Conservation (phyloP, 331 rosid species). For the Stylosanthes scabra region DNA sequence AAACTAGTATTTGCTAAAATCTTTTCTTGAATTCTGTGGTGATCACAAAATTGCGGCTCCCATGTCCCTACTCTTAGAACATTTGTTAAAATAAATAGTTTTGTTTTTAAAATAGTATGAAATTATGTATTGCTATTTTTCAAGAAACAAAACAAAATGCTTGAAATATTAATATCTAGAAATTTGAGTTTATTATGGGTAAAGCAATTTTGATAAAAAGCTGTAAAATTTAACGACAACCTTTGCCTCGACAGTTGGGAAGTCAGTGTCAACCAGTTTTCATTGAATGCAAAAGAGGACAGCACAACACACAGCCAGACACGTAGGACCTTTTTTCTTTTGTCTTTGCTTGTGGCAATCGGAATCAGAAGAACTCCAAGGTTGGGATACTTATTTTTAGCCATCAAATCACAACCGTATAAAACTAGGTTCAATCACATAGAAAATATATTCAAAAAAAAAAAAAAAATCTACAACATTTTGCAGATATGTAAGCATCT, state of each 20-base stretch:
- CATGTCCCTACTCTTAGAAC: neutral
- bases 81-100: neutral
- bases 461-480: neutral
- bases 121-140: neutral
- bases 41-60: neutral
- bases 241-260: slow-evolving; percentile 15
- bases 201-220: slow-evolving; percentile 16
- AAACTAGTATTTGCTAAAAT: too few species aligned
- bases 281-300: slow-evolving; percentile 24
- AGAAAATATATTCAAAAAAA: neutral
- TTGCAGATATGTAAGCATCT: neutral
- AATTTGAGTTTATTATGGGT: neutral
- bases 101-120: too few species aligned
- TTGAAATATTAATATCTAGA: too few species aligned
- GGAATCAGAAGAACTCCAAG: slow-evolving; percentile 16
- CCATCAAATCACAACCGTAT: slow-evolving; percentile 18
- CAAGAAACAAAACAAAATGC: too few species aligned
- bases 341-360: slow-evolving; percentile 33
- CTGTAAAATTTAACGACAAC: slow-evolving; percentile 20
- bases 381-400: slow-evolving; percentile 29
- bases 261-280: slow-evolving; percentile 34
- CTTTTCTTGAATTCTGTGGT: neutral
- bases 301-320: slow-evolving; percentile 35
- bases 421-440: slow-evolving; percentile 10
- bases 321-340: slow-evolving; percentile 29